Base-by-base conservation (phyloP, 257 asterid genomes). In the Cinchona pubescens region DNA sequence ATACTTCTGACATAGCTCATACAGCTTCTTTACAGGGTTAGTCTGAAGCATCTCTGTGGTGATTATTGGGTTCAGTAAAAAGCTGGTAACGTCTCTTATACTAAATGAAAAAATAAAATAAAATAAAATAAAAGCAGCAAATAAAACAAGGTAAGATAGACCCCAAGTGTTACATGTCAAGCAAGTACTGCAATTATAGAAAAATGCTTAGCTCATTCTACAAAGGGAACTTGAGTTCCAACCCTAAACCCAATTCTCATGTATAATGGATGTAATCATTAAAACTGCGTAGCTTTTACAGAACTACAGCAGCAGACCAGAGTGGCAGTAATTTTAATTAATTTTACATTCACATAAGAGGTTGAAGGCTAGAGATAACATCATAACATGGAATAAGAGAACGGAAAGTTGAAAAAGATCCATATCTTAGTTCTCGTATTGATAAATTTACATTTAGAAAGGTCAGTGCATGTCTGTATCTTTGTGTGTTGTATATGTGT, bases 1-100 rank as follows among this genome's bases (percentile, higher is more conserved):
- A 86, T 87, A 62, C 79, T 90, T 91, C 77, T 93, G 96, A 83
- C 97, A 93, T 18, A 89, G 82, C 84, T 93, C 97, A 4, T 72
- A 73, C 37, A 91, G 89, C 88, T 90, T 91, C 89, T 78, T 88
- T 79, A 93, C 89, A 3, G 96, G 96, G 72, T 93, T 85, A 45
- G 78, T 85, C 74, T 90, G 84, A 14, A 91, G 91, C 88, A 83
- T 91, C 43, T 82, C 87, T 9, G 94, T 96, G 51, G 96, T 91
- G 11, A 93, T 93, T 71, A 88, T 80, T 78, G 97, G 97, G 45
- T 90, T 78, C 67, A 93, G 71, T 55, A 93, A 76, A 77, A 69
- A 73, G 67, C 82, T 81, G 1, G 90, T 90, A 46, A 88, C 90
- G n/a, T n/a, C n/a, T n/a, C n/a, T n/a, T n/a, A n/a, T n/a, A n/a